Conservation (phyloP, 2,329 filamentous ascomycete species). For the Sclerotinia trifoliorum region DNA sequence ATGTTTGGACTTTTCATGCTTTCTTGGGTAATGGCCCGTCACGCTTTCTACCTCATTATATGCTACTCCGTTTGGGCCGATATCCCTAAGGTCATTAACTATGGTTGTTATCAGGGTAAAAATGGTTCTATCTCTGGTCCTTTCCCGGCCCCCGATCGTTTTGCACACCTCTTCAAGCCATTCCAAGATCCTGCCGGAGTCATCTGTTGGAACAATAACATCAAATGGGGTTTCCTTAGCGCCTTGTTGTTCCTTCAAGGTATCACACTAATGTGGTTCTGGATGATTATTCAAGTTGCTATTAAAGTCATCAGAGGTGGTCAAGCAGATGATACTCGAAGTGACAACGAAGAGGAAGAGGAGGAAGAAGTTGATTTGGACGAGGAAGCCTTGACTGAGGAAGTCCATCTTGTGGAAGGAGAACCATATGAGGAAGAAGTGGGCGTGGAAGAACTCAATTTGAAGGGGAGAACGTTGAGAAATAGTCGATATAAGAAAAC, state of each 20-base stretch:
- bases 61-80: conserved; percentile 80
- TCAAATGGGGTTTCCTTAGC: conserved; percentile 75
- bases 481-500: conserved; percentile 36
- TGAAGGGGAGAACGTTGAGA: conserved; percentile 48
- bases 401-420: conserved; percentile 25
- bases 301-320: conserved; percentile 74
- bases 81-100: conserved; percentile 58
- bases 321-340: conserved; percentile 80
- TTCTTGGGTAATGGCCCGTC: conserved; percentile 79
- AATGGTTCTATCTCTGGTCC: conserved; percentile 56
- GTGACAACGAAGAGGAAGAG: conserved; percentile 76
- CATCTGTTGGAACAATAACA: conserved; percentile 74
- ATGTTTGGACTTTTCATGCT: conserved; percentile 84
- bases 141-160: conserved; percentile 49
- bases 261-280: conserved; percentile 84
- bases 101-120: conserved; percentile 68
- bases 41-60: conserved; percentile 74
- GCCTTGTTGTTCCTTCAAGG: conserved; percentile 75
- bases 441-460: conserved; percentile 67
- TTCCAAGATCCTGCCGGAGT: conserved; percentile 69
- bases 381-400: conserved; percentile 26
- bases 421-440: conserved; percentile 70
- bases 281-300: conserved; percentile 81
- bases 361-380: conserved; percentile 38
- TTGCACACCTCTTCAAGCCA: conserved; percentile 68